A percentile compares a stretch with the other conserved stretches of the same genome.
These are phyloP conservation scores for sorghum (Sorghum bicolor) DNA, from an alignment of 176 grass and related monocot species.

Conservation along the genomic window DNA sequence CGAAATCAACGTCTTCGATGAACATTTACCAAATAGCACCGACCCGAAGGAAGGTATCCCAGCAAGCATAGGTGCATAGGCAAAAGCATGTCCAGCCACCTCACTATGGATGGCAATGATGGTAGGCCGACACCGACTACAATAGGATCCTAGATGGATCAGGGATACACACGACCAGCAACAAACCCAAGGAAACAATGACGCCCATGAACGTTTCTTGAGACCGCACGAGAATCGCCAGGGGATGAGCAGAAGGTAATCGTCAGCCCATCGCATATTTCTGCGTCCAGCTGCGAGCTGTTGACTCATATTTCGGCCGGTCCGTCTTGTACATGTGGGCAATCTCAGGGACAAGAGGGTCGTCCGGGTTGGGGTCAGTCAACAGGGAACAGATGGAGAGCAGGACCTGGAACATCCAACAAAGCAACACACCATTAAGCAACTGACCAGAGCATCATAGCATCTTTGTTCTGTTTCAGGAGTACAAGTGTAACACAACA, in stretches of 20 bases:
- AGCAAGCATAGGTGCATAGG: constrained; percentile 37
- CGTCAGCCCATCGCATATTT: constrained; percentile 63
- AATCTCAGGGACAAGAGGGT: constrained; percentile 71
- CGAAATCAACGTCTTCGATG: constrained; percentile 14
- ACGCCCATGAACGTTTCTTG: constrained; percentile 25
- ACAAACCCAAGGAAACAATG: constrained; percentile 48
- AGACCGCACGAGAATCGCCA: neutral
- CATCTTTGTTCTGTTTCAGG: neutral
- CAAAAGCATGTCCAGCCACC: constrained; percentile 36
- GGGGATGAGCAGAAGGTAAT: neutral
- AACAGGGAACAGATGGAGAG: constrained; percentile 68
- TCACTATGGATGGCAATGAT: constrained; percentile 28
- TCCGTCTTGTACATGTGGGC: constrained; percentile 76
- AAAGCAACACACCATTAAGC: neutral
- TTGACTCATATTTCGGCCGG: constrained; percentile 50
- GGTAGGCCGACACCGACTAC: constrained; percentile 21
- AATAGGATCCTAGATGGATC: constrained; percentile 52
- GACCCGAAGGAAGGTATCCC: constrained; percentile 11
- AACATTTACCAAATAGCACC: constrained; percentile 39
- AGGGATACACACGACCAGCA: constrained; percentile 35
- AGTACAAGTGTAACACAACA: neutral
- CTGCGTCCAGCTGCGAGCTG: constrained; percentile 72
- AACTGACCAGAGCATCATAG: neutral
- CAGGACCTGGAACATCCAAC: constrained; percentile 41
- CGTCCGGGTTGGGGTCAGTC: constrained; percentile 71